Evolutionary conservation across 164 flowering plant species (phyloP), one percentile per base, ranked within the genome.

Genomic region (Akebia trifoliata): DNA sequence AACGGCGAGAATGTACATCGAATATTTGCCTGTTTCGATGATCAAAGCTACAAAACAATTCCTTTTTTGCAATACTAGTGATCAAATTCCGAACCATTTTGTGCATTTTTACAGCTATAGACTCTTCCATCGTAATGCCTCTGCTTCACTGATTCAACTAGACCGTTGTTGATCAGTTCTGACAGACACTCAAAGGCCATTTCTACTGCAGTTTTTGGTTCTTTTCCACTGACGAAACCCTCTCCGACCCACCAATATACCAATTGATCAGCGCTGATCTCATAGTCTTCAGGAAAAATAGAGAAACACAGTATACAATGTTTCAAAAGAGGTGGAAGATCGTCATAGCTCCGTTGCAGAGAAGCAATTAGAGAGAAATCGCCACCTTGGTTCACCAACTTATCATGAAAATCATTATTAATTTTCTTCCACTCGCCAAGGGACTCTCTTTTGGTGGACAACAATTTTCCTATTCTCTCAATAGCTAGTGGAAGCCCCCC

Each of bases 81-180:
- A 54, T 50, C 50, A 69, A 6, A 3, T 63, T 61, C 10, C 72
- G 42, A 14, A 69, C 69, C 68, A 69, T 48, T 42, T 69, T 65
- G 37, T 64, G 69, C 56, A 64, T 61, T 40, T n/a, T 54, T 60
- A 62, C 73, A 69, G 9, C 9, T 39, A 26, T 60, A 56, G 52
- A 60, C 58, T 56, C 65, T 69, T 30, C 69, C 73, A 50, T 69
- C 73, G 34, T 48, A 64, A 18, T 36, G 22, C 44, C 69, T 42
- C 12, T 43, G 60, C 2, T 56, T 0, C 24, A 42, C 64, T 22
- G 37, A 58, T 50, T 64, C 72, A 34, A 69, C 54, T 24, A 69
- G 32, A 48, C 61, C 58, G 18, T n/a, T n/a, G n/a, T n/a, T n/a
- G n/a, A n/a, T n/a, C n/a, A n/a, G n/a, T n/a, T n/a, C n/a, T n/a